A percentile compares a stretch with the other conserved stretches of the same genome.
Evolutionary conservation across 371 early-diverging fungal species (phyloP).

Genomic region (Mucor piriformis): DNA sequence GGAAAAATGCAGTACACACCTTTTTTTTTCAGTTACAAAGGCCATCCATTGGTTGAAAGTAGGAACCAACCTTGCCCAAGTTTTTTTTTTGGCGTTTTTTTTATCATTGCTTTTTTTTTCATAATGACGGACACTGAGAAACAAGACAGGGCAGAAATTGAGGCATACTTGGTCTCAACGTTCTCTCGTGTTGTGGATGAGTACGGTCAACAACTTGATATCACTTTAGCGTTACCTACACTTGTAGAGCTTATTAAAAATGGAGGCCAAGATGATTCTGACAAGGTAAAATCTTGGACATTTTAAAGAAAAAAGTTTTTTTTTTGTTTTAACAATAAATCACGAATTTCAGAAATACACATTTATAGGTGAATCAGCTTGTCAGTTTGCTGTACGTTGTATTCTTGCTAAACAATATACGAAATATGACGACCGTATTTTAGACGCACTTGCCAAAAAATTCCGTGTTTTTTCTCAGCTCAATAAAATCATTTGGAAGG

Average conservation of each 20-base stretch:
- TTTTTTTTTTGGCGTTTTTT: no score
- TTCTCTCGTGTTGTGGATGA: conserved; percentile 1
- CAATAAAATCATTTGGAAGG: not conserved
- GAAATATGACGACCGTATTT: not conserved
- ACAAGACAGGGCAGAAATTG: not conserved
- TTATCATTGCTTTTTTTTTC: not conserved
- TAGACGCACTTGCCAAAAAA: conserved; percentile 2
- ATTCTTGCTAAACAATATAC: conserved; percentile 2
- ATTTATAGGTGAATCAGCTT: conserved; percentile 8
- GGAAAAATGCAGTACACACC: no score
- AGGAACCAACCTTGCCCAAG: no score
- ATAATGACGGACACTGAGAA: not conserved
- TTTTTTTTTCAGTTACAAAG: no score
- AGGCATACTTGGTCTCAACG: not conserved
- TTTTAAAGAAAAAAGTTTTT: not conserved
- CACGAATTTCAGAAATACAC: conserved; percentile 1
- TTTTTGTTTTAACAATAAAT: not conserved
- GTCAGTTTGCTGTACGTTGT: conserved; percentile 6
- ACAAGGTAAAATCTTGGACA: not conserved
- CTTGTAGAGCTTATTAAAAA: not conserved
- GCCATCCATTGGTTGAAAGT: no score
- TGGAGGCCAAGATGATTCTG: not conserved
- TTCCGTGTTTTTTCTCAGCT: not conserved
- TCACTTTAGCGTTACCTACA: not conserved
- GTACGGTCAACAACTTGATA: not conserved